Evolutionary conservation across 2,329 filamentous ascomycete species (phyloP), one percentile per base, ranked within the genome.

Genomic region (Alternaria sp.): DNA sequence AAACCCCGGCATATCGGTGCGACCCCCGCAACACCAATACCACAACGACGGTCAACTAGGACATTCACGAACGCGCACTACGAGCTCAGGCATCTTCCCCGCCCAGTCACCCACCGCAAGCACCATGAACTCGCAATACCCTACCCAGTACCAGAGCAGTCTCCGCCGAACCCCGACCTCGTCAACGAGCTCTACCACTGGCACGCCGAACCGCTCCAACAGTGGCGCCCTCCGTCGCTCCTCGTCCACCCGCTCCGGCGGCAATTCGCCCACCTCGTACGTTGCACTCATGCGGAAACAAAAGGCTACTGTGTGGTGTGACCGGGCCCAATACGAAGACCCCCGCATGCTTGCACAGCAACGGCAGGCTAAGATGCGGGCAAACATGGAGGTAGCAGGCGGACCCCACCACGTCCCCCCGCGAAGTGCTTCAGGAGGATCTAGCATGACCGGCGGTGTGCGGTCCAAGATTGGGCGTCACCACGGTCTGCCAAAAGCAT

Each of bases 241-340:
- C 26, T 92, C 90, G 28, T 97, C 93, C 4, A 92, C 91, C 55
- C 89, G 93, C 72, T 96, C 93, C 21, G 87, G 86, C 64, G 87
- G 86, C 66, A 84, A 83, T 59, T 84, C 83, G 54, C 78, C 91
- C 2, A 86, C 86, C n/a, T 90, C 93, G 68, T 99, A 99, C 80
- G 96, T 99, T 55, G 94, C 96, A 37, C 86, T 97, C n/a, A 90
- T 99, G 82, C 89, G 96, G 66, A 95, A 94, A 79, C 96, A 99
- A 82, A 98, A 98, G 80, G 96, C 94, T 30, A 99, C 96, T 0
- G 96, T 99, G 5, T 99, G 96, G 96, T 97, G 94, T 83, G 96
- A 98, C 78, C 91, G 94, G 58, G 88, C 95, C 10, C 96, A 99
- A 79, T 90, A 92, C 66, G 94, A 98, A 80, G 96, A 99, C 78